Evolutionary conservation across 2,329 filamentous ascomycete species (phyloP).

Genomic region (Cercospora sp.): DNA sequence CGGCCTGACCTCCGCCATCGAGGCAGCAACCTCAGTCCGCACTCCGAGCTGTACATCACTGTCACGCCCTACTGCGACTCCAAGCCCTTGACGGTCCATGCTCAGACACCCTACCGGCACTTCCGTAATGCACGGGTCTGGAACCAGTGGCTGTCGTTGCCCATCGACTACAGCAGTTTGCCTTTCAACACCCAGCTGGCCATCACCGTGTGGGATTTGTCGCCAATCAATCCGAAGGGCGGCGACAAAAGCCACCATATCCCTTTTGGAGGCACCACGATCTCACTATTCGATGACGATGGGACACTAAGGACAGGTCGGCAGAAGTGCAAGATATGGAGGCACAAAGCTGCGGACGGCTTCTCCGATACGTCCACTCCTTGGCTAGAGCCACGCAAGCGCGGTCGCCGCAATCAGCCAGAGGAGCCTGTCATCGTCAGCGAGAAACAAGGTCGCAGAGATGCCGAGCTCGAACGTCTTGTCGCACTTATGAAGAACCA

Average conservation of each 20-base stretch:
- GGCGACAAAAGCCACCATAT: constrained; percentile 73
- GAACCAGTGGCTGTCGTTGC: constrained; percentile 95
- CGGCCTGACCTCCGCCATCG: constrained; percentile 80
- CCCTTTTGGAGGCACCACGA: constrained; percentile 91
- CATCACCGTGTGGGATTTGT: constrained; percentile 93
- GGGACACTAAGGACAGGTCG: constrained; percentile 88
- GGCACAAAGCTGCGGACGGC: constrained; percentile 81
- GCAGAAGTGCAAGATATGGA: constrained; percentile 85
- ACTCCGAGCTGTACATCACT: constrained; percentile 90
- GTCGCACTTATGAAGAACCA: constrained; percentile 94
- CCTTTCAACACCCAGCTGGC: constrained; percentile 81
- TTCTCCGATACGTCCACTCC: constrained; percentile 78
- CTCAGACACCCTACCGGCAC: constrained; percentile 89
- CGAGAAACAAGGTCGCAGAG: constrained; percentile 38
- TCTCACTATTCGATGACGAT: constrained; percentile 88
- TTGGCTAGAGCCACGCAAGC: constrained; percentile 60
- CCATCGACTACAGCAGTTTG: constrained; percentile 78
- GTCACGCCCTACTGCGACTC: constrained; percentile 94
- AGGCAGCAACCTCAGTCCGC: constrained; percentile 77
- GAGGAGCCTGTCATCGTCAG: constrained; percentile 61
- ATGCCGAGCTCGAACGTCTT: constrained; percentile 80
- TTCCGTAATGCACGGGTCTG: constrained; percentile 76
- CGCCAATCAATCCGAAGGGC: constrained; percentile 71
- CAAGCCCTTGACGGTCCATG: constrained; percentile 86
- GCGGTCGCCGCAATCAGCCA: constrained; percentile 49